These are phyloP conservation scores for Echium plantagineum DNA, from an alignment of 257 asterid species.

Conservation along the genomic window DNA sequence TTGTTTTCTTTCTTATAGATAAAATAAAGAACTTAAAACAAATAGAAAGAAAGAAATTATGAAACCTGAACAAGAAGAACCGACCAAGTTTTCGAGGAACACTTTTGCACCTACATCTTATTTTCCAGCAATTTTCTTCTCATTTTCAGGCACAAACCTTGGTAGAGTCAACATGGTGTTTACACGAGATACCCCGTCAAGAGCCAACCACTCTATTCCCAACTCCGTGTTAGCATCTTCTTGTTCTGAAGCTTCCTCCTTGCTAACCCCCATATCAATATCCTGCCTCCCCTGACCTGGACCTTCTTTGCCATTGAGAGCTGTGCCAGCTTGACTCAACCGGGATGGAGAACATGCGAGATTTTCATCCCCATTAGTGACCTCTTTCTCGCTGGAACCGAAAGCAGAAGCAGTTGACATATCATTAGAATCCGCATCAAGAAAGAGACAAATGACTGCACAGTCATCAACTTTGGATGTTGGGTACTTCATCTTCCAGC, in stretches of 20 bases:
- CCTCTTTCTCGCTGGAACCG: neutral
- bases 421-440: conserved; percentile 1
- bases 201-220: conserved; percentile 9
- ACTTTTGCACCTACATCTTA: neutral
- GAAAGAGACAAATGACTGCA: conserved; percentile 16
- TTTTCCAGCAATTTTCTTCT: neutral
- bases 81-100: neutral
- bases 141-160: conserved; percentile 4
- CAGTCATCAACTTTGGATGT: conserved; percentile 16
- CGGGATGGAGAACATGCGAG: neutral
- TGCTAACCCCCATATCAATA: neutral
- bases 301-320: neutral
- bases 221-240: neutral
- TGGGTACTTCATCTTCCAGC: conserved; percentile 13
- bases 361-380: neutral
- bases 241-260: neutral
- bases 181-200: conserved; percentile 11
- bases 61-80: neutral
- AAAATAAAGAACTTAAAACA: neutral
- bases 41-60: neutral
- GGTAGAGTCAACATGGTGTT: conserved; percentile 11
- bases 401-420: conserved; percentile 4
- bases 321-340: conserved; percentile 5
- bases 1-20: conserved; percentile 1
- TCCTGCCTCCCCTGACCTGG: neutral